These are phyloP conservation scores for Exophiala mesophila DNA, from an alignment of 2,329 filamentous ascomycete species.

Conservation along the genomic window DNA sequence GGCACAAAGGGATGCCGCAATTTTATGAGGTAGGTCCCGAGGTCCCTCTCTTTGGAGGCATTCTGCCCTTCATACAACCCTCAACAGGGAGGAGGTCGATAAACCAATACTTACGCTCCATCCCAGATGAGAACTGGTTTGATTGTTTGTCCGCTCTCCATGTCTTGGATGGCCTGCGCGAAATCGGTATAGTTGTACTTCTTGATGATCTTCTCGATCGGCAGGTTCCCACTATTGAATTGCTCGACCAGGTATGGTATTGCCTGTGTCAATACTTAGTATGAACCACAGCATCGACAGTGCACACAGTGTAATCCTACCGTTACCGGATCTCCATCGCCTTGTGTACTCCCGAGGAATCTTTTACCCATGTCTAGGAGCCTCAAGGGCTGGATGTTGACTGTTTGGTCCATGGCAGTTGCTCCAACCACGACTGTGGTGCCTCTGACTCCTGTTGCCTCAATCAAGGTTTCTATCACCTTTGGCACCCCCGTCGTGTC, in stretches of 20 bases:
- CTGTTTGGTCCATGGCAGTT: constrained; percentile 39
- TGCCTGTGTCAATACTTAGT: no score
- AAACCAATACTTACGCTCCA: no score
- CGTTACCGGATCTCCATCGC: constrained; percentile 40
- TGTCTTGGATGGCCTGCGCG: constrained; percentile 34
- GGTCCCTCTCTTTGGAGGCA: no score
- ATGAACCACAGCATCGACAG: no score
- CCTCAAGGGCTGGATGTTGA: constrained; percentile 31
- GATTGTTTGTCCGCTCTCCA: constrained; percentile 2
- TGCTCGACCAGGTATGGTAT: constrained; percentile 47
- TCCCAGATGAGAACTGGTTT: constrained; percentile 5
- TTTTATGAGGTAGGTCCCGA: no score
- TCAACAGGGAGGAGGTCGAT: no score
- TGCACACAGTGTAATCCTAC: constrained; percentile 31
- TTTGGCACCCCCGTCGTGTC: constrained; percentile 47
- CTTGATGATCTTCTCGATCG: constrained; percentile 43
- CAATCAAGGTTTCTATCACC: constrained; percentile 41
- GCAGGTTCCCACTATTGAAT: constrained; percentile 44
- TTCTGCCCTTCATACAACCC: no score
- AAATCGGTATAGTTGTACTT: constrained; percentile 34
- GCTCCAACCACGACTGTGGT: constrained; percentile 49
- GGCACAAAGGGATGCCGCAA: no score
- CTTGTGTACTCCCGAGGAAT: constrained; percentile 1
- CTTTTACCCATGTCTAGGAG: constrained; percentile 5
- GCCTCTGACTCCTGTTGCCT: constrained; percentile 42